Conservation (phyloP, 2,329 filamentous ascomycete genomes). For the Emericellopsis cladophorae region DNA sequence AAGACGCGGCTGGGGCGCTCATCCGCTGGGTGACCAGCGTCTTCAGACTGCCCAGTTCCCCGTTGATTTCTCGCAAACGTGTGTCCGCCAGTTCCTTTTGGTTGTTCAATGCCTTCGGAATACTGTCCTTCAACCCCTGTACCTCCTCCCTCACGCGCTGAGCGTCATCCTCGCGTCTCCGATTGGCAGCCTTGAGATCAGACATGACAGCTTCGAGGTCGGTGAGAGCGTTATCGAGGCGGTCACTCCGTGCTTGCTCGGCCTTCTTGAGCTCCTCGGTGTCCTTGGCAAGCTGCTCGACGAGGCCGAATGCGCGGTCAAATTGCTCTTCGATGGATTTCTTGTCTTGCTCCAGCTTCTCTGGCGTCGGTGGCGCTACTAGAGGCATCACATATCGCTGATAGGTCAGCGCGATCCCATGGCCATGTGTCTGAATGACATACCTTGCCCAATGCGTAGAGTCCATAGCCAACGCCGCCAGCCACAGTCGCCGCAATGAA, state of each 20-base stretch:
- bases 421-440: slow-evolving; percentile 1
- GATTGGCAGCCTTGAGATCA: slow-evolving; percentile 70
- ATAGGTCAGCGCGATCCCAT: background rate
- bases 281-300: slow-evolving; percentile 86
- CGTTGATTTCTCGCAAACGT: slow-evolving; percentile 71
- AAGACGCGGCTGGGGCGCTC: slow-evolving; percentile 19
- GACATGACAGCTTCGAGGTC: slow-evolving; percentile 76
- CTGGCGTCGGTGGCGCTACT: slow-evolving; percentile 84
- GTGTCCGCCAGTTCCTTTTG: slow-evolving; percentile 77
- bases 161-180: slow-evolving; percentile 76
- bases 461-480: slow-evolving; percentile 75
- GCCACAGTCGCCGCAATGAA: slow-evolving; percentile 99
- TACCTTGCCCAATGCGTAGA: slow-evolving; percentile 82
- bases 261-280: slow-evolving; percentile 78
- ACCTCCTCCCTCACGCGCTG: slow-evolving; percentile 81
- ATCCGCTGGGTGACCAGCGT: slow-evolving; percentile 61
- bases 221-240: slow-evolving; percentile 65
- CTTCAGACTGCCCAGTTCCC: slow-evolving; percentile 86
- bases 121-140: slow-evolving; percentile 64
- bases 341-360: slow-evolving; percentile 91
- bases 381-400: slow-evolving; percentile 85
- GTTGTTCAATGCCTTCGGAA: slow-evolving; percentile 78
- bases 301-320: slow-evolving; percentile 76
- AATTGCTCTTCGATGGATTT: slow-evolving; percentile 86
- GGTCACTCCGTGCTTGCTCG: slow-evolving; percentile 72